Conservation (phyloP, 345 rosid species). For the Eucalyptus cloeziana region DNA sequence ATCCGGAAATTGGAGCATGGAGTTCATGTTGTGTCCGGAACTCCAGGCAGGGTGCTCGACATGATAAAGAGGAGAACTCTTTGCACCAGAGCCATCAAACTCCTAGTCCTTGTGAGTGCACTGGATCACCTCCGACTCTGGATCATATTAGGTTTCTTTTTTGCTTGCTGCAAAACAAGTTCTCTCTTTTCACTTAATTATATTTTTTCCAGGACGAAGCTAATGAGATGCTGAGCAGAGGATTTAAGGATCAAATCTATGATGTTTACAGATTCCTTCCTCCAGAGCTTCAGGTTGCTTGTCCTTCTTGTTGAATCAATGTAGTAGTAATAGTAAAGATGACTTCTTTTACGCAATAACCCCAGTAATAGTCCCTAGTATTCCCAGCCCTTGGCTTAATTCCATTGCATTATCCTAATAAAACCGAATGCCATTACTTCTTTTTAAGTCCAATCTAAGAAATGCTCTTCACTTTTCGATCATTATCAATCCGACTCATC, state of each 20-base stretch:
- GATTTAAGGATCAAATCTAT: too few species aligned
- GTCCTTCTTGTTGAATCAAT: too few species aligned
- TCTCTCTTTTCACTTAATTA: background rate
- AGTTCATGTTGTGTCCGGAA: slow-evolving; percentile 81
- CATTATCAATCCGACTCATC: background rate
- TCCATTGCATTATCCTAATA: background rate
- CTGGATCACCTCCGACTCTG: background rate
- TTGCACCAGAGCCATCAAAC: slow-evolving; percentile 53
- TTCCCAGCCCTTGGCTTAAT: background rate
- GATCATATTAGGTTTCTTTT: too few species aligned
- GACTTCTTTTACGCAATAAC: too few species aligned
- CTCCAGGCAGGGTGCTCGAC: slow-evolving; percentile 95
- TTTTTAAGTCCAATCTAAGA: too few species aligned
- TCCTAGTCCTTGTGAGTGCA: slow-evolving; percentile 21
- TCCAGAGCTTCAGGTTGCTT: too few species aligned
- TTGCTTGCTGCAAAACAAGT: too few species aligned
- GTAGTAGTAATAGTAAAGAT: too few species aligned
- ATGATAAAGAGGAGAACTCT: slow-evolving; percentile 94
- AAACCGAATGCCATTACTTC: too few species aligned
- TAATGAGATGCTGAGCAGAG: too few species aligned
- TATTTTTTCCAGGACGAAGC: too few species aligned
- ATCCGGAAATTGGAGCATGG: slow-evolving; percentile 55
- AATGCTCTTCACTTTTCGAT: background rate
- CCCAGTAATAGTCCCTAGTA: background rate
- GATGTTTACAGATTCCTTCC: too few species aligned